A percentile compares a stretch with the other conserved stretches of the same genome.
Conservation (phyloP, 768 basidiomycete species). For the Gyrodon lividus region DNA sequence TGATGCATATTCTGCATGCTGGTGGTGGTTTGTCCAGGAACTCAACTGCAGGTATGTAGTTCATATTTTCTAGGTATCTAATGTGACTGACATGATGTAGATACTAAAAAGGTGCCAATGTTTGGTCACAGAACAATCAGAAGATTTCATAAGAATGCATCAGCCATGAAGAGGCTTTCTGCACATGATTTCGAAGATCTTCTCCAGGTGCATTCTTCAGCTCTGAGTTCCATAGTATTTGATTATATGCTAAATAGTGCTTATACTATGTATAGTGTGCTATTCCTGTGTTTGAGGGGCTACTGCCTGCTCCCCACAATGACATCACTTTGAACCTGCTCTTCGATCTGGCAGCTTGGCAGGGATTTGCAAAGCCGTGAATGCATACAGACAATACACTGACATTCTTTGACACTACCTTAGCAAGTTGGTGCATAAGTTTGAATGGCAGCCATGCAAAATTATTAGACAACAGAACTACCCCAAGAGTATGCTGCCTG, state of each 20-base stretch:
- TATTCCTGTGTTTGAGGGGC: slow-evolving; percentile 39
- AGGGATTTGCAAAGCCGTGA: slow-evolving; percentile 34
- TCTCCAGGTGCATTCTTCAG: slow-evolving; percentile 21
- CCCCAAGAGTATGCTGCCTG: slow-evolving; percentile 27
- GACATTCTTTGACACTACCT: slow-evolving; percentile 21
- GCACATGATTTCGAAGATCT: slow-evolving; percentile 40
- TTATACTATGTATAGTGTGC: slow-evolving; percentile 24
- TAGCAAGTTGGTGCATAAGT: slow-evolving; percentile 22
- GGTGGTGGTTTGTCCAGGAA: not conserved
- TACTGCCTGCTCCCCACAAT: slow-evolving; percentile 29
- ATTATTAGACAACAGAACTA: slow-evolving; percentile 30
- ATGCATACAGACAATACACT: slow-evolving; percentile 28
- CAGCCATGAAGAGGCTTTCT: slow-evolving; percentile 35
- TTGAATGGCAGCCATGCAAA: slow-evolving; percentile 20
- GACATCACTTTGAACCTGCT: slow-evolving; percentile 20
- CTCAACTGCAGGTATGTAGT: slow-evolving; percentile 15
- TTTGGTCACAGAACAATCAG: slow-evolving; percentile 35
- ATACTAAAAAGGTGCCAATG: slow-evolving; percentile 26
- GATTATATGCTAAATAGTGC: not conserved
- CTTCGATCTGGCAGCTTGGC: slow-evolving; percentile 34
- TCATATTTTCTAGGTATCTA: not conserved
- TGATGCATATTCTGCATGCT: slow-evolving; percentile 17
- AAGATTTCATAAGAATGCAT: slow-evolving; percentile 29
- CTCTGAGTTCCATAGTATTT: not conserved
- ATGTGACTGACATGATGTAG: slow-evolving; percentile 9